Conservation (phyloP, 768 basidiomycete species). For the Tulasnella sp. region DNA sequence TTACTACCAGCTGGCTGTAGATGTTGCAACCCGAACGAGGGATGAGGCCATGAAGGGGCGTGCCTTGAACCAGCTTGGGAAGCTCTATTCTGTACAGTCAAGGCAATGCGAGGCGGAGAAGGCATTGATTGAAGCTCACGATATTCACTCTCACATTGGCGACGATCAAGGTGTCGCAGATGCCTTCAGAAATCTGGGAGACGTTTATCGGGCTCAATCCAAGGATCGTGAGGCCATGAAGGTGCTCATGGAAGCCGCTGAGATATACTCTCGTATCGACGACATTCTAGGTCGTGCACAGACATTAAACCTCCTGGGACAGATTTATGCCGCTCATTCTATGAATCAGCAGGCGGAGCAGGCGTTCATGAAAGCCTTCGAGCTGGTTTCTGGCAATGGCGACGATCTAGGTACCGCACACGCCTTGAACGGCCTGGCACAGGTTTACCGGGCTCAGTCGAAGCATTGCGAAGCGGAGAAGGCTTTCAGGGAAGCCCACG, state of each 20-base stretch:
- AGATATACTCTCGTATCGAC: too few relatives aligned
- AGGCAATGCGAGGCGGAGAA: neutral
- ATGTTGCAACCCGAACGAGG: neutral
- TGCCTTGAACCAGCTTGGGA: neutral
- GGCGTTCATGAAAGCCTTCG: neutral
- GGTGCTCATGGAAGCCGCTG: too few relatives aligned
- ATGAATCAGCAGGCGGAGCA: neutral
- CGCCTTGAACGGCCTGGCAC: neutral
- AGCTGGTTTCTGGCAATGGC: neutral
- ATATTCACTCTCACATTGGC: neutral
- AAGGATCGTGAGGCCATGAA: too few relatives aligned
- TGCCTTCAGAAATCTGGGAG: too few relatives aligned
- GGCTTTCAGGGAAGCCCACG: too few relatives aligned
- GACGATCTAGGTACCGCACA: neutral
- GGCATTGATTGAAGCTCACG: neutral
- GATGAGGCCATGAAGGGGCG: neutral
- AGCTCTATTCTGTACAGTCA: neutral
- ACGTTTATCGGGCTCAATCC: too few relatives aligned
- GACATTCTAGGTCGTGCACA: neutral
- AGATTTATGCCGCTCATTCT: neutral
- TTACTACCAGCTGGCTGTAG: neutral
- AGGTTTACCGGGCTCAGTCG: too few relatives aligned
- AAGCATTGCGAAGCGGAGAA: too few relatives aligned
- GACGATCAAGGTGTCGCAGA: too few relatives aligned
- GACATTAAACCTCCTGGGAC: neutral